Evolutionary conservation across 768 basidiomycete genomes (phyloP), one percentile per base, ranked within the genome.

Genomic region (Mycena filopes): DNA sequence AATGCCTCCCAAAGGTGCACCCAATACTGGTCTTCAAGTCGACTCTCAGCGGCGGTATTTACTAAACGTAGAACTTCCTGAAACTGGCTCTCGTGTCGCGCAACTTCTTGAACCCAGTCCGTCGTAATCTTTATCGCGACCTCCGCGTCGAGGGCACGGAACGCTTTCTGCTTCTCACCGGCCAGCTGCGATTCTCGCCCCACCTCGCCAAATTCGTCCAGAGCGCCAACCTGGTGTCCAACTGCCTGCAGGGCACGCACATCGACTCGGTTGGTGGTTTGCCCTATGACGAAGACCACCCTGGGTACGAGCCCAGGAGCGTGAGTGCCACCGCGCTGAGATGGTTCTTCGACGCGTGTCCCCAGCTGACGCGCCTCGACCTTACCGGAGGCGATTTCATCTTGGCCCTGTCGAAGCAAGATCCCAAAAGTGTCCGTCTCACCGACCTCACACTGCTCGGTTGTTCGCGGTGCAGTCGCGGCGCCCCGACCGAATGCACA

Each of bases 201-300:
- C 68, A 69, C 25, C 68, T 69, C n/a, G 63, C 68, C 25, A 69
- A 63, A 40, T 63, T 53, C n/a, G 68, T 65, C 40, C 61, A 65
- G 50, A 51, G 45, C 33, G 68, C 64, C 20, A 18, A 54, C 2
- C 55, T 69, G 16, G 28, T n/a, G 9, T 62, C 68, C 11, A 47
- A 45, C 40, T 69, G 68, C 51, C 38, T 46, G 38, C 49, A 65
- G 59, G 23, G 21, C 4, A 58, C 45, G 1, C 41, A 47, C 7
- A 55, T 68, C 58, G 63, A 65, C 23, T 54, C 47, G n/a, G n/a
- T n/a, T n/a, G n/a, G n/a, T 15, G 31, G n/a, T 18, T 18, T 21
- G 25, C n/a, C 15, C 36, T 10, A 60, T 11, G 42, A 51, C 11
- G 25, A 8, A 25, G 62, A 51, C 16, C 38, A 28, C 2, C 57